These are phyloP conservation scores for Hypomyces perniciosus DNA, from an alignment of 2,329 filamentous ascomycete genomes.

Conservation along the genomic window DNA sequence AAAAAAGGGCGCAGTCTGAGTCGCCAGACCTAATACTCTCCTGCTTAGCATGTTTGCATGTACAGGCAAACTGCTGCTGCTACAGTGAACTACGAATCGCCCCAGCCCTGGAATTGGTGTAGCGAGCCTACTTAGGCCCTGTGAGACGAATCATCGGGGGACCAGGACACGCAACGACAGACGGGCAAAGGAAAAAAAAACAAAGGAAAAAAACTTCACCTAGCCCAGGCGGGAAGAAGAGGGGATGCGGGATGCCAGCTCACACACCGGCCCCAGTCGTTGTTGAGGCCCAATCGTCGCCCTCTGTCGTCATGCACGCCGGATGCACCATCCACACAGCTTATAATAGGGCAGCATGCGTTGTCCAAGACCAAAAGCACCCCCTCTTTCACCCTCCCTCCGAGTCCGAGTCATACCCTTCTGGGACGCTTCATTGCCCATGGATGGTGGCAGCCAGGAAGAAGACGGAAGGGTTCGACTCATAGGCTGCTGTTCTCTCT, in stretches of 20 bases:
- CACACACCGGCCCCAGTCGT: conserved; percentile 3
- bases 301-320: conserved; percentile 10
- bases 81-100: no score
- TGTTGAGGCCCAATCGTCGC: conserved; percentile 13
- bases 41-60: no score
- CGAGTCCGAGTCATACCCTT: conserved; percentile 3
- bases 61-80: no score
- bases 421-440: not conserved
- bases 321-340: not conserved
- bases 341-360: conserved; percentile 2
- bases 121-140: not conserved
- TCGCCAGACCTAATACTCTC: not conserved
- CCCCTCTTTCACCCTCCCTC: conserved; percentile 1
- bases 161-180: not conserved
- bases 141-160: not conserved
- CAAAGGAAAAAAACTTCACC: not conserved
- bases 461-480: not conserved
- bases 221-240: not conserved
- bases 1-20: no score
- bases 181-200: not conserved
- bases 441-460: not conserved
- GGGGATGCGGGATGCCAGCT: conserved; percentile 11
- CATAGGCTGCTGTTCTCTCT: not conserved
- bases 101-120: no score
- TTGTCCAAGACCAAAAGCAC: not conserved